Conservation (phyloP, 2,329 filamentous ascomycete genomes). For the Xylaria multiplex region DNA sequence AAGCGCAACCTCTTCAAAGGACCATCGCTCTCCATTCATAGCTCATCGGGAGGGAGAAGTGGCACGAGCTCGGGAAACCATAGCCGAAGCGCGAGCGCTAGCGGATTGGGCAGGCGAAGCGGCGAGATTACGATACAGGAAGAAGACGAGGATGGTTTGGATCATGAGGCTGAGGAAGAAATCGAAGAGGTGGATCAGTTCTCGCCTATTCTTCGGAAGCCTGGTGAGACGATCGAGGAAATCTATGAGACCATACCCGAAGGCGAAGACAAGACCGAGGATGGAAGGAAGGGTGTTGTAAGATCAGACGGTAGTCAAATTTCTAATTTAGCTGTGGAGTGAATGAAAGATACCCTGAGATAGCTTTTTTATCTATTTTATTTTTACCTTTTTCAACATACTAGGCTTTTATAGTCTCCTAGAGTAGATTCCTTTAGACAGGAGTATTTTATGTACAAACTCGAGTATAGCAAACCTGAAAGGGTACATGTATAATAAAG, state of each 20-base stretch:
- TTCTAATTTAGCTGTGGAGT: conserved; percentile 14
- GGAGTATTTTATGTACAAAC: no score
- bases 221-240: conserved; percentile 49
- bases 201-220: conserved; percentile 45
- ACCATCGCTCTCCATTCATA: conserved; percentile 70
- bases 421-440: no score
- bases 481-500: no score
- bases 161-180: conserved; percentile 45
- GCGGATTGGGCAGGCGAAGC: conserved; percentile 71
- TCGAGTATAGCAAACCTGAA: no score
- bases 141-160: conserved; percentile 65
- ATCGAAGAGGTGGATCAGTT: conserved; percentile 51
- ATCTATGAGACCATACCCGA: conserved; percentile 47
- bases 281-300: conserved; percentile 4
- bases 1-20: conserved; percentile 87
- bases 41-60: conserved; percentile 48
- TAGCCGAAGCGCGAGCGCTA: conserved; percentile 69
- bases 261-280: conserved; percentile 25
- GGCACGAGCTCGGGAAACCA: conserved; percentile 51
- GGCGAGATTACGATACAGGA: conserved; percentile 80
- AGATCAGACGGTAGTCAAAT: conserved; percentile 9
- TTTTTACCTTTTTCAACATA: conserved; percentile 25
- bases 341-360: conserved; percentile 37
- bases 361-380: conserved; percentile 3
- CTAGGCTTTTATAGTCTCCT: background rate